phyloP scores from a whole-genome alignment of 1,139 yeast genomes.

The Wickerhamomyces sp. region DNA sequence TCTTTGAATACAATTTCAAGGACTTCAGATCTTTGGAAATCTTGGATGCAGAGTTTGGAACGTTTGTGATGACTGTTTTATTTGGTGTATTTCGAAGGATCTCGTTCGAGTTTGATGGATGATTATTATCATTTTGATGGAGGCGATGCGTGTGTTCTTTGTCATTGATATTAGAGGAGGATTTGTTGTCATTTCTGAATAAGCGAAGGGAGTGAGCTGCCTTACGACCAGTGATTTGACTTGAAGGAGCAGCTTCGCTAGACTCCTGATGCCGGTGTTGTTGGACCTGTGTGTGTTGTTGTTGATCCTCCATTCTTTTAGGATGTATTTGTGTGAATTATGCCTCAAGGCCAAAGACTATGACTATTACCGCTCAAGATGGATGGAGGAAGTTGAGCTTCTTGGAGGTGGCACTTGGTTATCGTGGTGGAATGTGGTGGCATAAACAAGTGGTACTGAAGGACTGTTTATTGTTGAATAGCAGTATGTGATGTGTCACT shows the following conservation, averaged over 20 bases:
- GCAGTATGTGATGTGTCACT: too few relatives aligned
- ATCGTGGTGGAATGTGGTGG: too few relatives aligned
- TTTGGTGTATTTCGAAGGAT: background rate
- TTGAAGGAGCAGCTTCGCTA: background rate
- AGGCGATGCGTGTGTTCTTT: constrained; percentile 4
- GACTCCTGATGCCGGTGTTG: background rate
- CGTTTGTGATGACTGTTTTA: too few relatives aligned
- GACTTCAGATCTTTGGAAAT: constrained; percentile 11
- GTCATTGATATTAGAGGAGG: constrained; percentile 10
- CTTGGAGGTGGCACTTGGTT: too few relatives aligned
- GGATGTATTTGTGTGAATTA: background rate
- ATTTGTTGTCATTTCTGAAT: constrained; percentile 32
- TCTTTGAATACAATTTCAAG: constrained; percentile 9
- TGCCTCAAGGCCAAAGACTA: too few relatives aligned
- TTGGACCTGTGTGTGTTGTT: background rate
- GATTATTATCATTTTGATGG: background rate
- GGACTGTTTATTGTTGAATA: too few relatives aligned
- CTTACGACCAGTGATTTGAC: constrained; percentile 34
- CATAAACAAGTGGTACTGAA: too few relatives aligned
- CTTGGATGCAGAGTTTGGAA: background rate
- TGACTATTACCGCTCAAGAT: too few relatives aligned
- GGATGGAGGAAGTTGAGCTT: too few relatives aligned
- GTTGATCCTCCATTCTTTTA: background rate
- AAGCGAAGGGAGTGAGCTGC: constrained; percentile 48
- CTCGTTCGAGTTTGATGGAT: background rate